Conservation (phyloP, 129 eudicot genomes). For the Chrysanthemum lavandulifolium region DNA sequence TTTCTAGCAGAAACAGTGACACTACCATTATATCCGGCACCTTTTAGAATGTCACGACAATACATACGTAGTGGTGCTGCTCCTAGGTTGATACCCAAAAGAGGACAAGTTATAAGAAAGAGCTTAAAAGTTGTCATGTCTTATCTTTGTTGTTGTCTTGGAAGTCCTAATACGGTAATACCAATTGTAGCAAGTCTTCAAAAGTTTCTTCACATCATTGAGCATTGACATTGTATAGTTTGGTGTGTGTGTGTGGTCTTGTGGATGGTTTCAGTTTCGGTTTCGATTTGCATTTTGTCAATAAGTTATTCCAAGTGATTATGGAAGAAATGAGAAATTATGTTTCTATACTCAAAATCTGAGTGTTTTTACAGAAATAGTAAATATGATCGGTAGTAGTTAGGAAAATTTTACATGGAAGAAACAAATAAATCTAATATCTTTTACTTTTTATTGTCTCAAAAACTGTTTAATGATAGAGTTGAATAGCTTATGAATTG, state of each 20-base stretch:
- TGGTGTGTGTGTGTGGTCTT: not conserved
- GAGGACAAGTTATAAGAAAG: conserved; percentile 33
- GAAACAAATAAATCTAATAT: too few species aligned
- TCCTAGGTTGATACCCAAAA: conserved; percentile 34
- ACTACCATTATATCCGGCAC: not conserved
- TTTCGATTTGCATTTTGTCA: not conserved
- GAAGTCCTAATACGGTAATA: conserved; percentile 10
- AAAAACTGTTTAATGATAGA: too few species aligned
- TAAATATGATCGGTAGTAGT: too few species aligned
- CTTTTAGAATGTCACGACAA: conserved; percentile 10
- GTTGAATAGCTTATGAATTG: too few species aligned
- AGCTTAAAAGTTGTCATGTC: conserved; percentile 21
- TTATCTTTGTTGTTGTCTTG: conserved; percentile 21
- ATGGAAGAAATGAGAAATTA: not conserved
- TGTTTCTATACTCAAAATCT: not conserved
- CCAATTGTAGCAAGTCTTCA: conserved; percentile 14
- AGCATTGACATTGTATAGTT: conserved; percentile 10
- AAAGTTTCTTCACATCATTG: conserved; percentile 1
- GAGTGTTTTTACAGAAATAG: not conserved
- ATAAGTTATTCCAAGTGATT: not conserved
- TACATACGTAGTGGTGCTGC: conserved; percentile 1
- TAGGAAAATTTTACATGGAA: too few species aligned
- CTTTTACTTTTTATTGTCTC: too few species aligned
- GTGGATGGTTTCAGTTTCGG: not conserved
- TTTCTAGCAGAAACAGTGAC: conserved; percentile 6